A percentile compares a stretch with the other conserved stretches of the same genome.
Conservation (phyloP, 345 rosid species). For the Chamaenerion angustifolium region DNA sequence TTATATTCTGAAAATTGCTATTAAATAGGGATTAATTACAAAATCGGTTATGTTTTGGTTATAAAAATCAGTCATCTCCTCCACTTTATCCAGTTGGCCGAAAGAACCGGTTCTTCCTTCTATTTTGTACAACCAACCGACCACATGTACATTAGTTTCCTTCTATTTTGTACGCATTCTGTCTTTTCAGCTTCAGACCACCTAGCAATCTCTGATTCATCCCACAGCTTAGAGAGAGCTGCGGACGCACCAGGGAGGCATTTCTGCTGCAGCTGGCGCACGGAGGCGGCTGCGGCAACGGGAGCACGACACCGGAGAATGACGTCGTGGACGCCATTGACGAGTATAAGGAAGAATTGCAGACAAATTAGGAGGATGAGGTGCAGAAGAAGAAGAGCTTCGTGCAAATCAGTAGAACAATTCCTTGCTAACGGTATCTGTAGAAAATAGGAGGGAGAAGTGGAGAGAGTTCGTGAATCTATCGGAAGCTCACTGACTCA, state of each 20-base stretch:
- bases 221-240: slow-evolving; percentile 21
- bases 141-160: too few relatives aligned
- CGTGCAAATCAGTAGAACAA: not conserved
- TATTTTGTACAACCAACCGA: too few relatives aligned
- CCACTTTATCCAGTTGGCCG: too few relatives aligned
- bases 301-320: slow-evolving; percentile 11
- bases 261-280: not conserved
- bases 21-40: too few relatives aligned
- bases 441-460: not conserved
- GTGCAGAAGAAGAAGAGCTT: not conserved
- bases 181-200: slow-evolving; percentile 12
- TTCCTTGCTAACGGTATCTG: not conserved
- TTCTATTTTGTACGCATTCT: too few relatives aligned
- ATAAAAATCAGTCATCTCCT: too few relatives aligned
- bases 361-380: not conserved
- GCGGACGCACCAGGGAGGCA: slow-evolving; percentile 18
- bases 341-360: not conserved
- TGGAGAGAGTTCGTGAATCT: slow-evolving; percentile 6
- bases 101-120: too few relatives aligned
- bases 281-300: slow-evolving; percentile 2
- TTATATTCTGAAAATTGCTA: too few relatives aligned
- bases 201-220: slow-evolving; percentile 18
- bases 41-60: too few relatives aligned
- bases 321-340: slow-evolving; percentile 10
- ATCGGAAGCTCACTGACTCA: not conserved